phyloP scores from a whole-genome alignment of 2,329 filamentous ascomycete species.

The Aspergillus ochraceoroseus region DNA sequence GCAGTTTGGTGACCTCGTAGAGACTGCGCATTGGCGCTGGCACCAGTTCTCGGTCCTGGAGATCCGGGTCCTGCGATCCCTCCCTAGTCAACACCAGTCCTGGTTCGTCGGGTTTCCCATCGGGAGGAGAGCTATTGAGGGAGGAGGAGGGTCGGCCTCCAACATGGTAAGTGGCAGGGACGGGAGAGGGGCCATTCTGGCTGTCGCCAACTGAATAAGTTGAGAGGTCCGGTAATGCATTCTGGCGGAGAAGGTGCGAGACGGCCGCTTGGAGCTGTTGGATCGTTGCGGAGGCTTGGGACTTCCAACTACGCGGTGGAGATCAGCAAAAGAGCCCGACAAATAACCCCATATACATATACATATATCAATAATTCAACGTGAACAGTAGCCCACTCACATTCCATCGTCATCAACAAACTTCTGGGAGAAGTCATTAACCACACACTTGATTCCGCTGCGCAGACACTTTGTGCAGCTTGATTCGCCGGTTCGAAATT shows the following conservation, averaged over 20 bases:
- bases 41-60: conserved; percentile 43
- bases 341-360: neutral
- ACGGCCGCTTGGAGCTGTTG: conserved; percentile 45
- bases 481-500: conserved; percentile 45
- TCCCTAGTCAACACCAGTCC: conserved; percentile 43
- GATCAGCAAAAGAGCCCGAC: conserved; percentile 3
- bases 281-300: conserved; percentile 40
- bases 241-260: conserved; percentile 43
- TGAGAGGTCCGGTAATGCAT: conserved; percentile 42
- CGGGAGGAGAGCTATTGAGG: conserved; percentile 28
- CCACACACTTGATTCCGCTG: conserved; percentile 49
- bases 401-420: conserved; percentile 52
- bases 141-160: conserved; percentile 24
- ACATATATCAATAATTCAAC: too few species aligned
- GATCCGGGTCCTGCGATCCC: conserved; percentile 42
- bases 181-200: conserved; percentile 22
- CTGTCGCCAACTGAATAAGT: conserved; percentile 33
- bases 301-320: conserved; percentile 42
- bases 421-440: conserved; percentile 54
- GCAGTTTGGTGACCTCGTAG: conserved; percentile 52
- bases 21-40: conserved; percentile 52
- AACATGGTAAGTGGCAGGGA: conserved; percentile 30
- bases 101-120: conserved; percentile 25
- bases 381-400: too few species aligned
- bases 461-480: conserved; percentile 50